Evolutionary conservation across 1,284 basidiomycete species (phyloP).

Genomic region (Mycosarcoma maydis): DNA sequence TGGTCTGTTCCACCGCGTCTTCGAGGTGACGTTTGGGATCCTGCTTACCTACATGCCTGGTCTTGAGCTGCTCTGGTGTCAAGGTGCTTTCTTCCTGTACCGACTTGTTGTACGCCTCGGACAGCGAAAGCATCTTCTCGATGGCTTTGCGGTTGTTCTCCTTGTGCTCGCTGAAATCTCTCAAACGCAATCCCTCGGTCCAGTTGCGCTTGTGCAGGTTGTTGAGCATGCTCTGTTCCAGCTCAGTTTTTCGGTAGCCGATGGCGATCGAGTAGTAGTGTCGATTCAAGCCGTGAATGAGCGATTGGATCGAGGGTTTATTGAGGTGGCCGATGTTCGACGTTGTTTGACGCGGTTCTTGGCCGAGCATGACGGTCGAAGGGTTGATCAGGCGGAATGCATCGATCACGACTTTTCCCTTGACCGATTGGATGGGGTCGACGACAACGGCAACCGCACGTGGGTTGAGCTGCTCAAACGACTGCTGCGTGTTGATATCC

Average conservation of each 20-base stretch:
- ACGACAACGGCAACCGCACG: slow-evolving; percentile 97
- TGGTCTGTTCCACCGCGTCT: slow-evolving; percentile 64
- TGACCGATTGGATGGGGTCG: slow-evolving; percentile 98
- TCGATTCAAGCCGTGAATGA: slow-evolving; percentile 66
- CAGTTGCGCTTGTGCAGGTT: slow-evolving; percentile 66
- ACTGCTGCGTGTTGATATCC: slow-evolving; percentile 99
- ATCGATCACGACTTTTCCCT: slow-evolving; percentile 90
- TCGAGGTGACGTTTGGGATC: slow-evolving; percentile 67
- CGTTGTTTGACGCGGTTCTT: slow-evolving; percentile 96
- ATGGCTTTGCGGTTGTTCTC: slow-evolving; percentile 64
- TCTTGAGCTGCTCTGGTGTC: slow-evolving; percentile 64
- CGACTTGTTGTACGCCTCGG: slow-evolving; percentile 66
- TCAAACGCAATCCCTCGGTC: slow-evolving; percentile 64
- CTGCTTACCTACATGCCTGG: slow-evolving; percentile 65
- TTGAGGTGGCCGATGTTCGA: slow-evolving; percentile 98
- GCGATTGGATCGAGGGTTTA: slow-evolving; percentile 93
- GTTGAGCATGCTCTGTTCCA: slow-evolving; percentile 67
- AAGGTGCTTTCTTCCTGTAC: slow-evolving; percentile 64
- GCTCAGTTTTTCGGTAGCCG: slow-evolving; percentile 66
- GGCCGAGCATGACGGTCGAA: slow-evolving; percentile 73
- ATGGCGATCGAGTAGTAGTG: slow-evolving; percentile 67
- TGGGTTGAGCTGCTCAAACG: slow-evolving; percentile 93
- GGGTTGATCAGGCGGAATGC: slow-evolving; percentile 80
- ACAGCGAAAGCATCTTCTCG: slow-evolving; percentile 61
- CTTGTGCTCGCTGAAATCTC: slow-evolving; percentile 65